Evolutionary conservation across 345 rosid species (phyloP).

Genomic region (Durio zibethinus): DNA sequence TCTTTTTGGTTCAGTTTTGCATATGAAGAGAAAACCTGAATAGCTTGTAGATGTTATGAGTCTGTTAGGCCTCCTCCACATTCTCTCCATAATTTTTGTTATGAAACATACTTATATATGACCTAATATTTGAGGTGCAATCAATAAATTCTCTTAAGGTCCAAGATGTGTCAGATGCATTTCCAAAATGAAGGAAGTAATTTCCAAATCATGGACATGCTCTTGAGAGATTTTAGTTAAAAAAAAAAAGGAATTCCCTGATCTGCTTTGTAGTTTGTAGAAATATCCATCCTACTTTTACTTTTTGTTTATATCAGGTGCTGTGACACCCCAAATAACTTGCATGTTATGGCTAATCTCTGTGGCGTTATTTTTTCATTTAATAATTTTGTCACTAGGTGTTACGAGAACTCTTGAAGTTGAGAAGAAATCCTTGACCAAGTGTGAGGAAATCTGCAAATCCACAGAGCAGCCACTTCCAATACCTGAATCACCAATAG

Average conservation of each 20-base stretch:
- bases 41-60: neutral
- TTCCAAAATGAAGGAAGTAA: slow-evolving; percentile 4
- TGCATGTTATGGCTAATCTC: neutral
- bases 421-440: slow-evolving; percentile 20
- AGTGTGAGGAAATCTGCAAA: slow-evolving; percentile 25
- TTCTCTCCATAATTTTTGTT: neutral
- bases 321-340: neutral
- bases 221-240: neutral
- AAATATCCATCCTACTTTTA: neutral
- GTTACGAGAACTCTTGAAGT: slow-evolving; percentile 27
- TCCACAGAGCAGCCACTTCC: slow-evolving; percentile 20
- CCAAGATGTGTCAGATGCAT: neutral
- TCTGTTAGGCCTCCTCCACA: neutral
- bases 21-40: neutral
- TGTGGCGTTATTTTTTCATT: neutral
- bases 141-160: neutral
- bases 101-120: neutral
- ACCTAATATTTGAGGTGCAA: neutral
- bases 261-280: neutral
- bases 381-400: slow-evolving; percentile 31
- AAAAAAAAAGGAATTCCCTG: neutral
- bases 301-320: neutral
- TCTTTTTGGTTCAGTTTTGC: neutral
- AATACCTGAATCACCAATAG: slow-evolving; percentile 30
- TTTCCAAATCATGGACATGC: neutral